Conservation (phyloP, 768 basidiomycete species). For the Sistotremastrum niveocremeum region DNA sequence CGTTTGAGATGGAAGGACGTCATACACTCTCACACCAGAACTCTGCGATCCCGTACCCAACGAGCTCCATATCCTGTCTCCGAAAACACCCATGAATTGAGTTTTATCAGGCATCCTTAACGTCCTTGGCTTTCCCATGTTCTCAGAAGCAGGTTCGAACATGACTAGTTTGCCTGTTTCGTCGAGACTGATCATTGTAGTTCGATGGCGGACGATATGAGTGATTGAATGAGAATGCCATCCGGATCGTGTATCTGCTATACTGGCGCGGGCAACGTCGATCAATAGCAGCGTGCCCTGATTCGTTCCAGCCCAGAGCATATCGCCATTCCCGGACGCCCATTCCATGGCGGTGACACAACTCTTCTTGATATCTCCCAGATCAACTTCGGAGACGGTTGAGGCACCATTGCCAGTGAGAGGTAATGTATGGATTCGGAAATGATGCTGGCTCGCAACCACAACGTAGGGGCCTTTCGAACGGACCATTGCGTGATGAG, state of each 20-base stretch:
- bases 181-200: constrained; percentile 69
- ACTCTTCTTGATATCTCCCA: constrained; percentile 45
- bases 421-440: constrained; percentile 49
- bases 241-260: constrained; percentile 43
- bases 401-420: constrained; percentile 29
- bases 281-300: constrained; percentile 81
- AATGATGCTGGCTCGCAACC: constrained; percentile 41
- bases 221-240: constrained; percentile 57
- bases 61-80: constrained; percentile 76
- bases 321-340: constrained; percentile 31
- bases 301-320: constrained; percentile 81
- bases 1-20: not conserved
- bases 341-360: constrained; percentile 73
- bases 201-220: constrained; percentile 59
- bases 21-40: constrained; percentile 20
- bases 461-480: constrained; percentile 46
- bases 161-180: constrained; percentile 74
- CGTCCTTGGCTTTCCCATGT: constrained; percentile 33
- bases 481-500: constrained; percentile 40
- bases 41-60: constrained; percentile 31
- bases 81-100: constrained; percentile 63
- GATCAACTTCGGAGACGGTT: constrained; percentile 44
- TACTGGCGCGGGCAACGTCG: constrained; percentile 47
- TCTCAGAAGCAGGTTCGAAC: constrained; percentile 38
- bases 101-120: constrained; percentile 69